A percentile compares a stretch with the other conserved stretches of the same genome.
Evolutionary conservation across 2,329 filamentous ascomycete genomes (phyloP).

Genomic region (Penicillium capsulatum): DNA sequence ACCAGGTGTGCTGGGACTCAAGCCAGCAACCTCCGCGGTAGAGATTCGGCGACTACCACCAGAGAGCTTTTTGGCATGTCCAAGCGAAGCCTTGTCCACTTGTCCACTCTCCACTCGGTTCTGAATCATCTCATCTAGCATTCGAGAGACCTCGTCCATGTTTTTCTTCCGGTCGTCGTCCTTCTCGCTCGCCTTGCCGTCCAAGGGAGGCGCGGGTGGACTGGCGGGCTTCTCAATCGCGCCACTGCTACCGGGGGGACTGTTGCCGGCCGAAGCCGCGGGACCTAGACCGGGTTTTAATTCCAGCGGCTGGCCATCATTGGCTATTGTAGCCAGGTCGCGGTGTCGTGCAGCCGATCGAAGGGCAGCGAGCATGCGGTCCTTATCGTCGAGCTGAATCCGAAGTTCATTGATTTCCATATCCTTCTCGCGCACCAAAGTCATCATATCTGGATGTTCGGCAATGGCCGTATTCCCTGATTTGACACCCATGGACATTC

Average conservation of each 20-base stretch:
- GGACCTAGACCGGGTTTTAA: slow-evolving; percentile 27
- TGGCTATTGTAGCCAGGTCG: slow-evolving; percentile 66
- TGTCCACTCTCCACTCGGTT: slow-evolving; percentile 76
- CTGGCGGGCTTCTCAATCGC: slow-evolving; percentile 23
- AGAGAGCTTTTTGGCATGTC: slow-evolving; percentile 59
- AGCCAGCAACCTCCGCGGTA: slow-evolving; percentile 22
- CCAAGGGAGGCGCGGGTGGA: slow-evolving; percentile 31
- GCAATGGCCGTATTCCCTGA: slow-evolving; percentile 62
- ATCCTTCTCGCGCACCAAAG: slow-evolving; percentile 80
- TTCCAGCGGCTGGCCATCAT: slow-evolving; percentile 34
- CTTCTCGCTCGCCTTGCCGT: slow-evolving; percentile 31
- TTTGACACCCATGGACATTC: slow-evolving; percentile 69
- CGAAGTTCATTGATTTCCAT: slow-evolving; percentile 88
- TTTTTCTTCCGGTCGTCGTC: slow-evolving; percentile 54
- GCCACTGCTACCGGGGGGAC: slow-evolving; percentile 7
- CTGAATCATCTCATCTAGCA: slow-evolving; percentile 95
- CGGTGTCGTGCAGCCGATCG: slow-evolving; percentile 80
- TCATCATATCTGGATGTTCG: slow-evolving; percentile 71
- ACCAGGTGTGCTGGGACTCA: slow-evolving; percentile 23
- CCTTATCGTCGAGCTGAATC: slow-evolving; percentile 86
- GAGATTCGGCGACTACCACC: slow-evolving; percentile 35
- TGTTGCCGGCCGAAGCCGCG: slow-evolving; percentile 30
- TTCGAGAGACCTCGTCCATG: slow-evolving; percentile 87
- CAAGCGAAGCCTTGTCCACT: slow-evolving; percentile 61
- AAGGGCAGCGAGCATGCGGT: slow-evolving; percentile 84